phyloP scores from a whole-genome alignment of 352 stramenopile genomes.

The Pythium biforme region DNA sequence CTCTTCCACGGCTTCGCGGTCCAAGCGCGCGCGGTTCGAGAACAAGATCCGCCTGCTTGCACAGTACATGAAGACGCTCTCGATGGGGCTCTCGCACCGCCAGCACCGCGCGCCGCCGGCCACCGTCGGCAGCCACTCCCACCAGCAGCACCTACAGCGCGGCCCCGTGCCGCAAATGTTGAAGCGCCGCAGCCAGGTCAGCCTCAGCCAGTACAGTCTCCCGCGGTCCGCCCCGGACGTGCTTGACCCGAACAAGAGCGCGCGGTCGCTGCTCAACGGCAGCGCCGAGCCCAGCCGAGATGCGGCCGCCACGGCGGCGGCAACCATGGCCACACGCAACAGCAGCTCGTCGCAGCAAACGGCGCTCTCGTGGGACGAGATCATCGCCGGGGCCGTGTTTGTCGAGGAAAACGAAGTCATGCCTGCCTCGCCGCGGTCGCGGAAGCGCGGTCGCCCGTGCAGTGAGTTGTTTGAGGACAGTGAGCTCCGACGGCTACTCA shows the following conservation, averaged over 20 bases:
- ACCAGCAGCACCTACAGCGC: not conserved
- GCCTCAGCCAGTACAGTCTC: constrained; percentile 23
- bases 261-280: constrained; percentile 8
- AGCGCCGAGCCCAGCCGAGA: constrained; percentile 9
- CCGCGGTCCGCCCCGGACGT: constrained; percentile 25
- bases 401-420: constrained; percentile 50
- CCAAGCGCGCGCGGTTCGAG: constrained; percentile 22
- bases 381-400: constrained; percentile 25
- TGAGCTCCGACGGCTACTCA: constrained; percentile 54
- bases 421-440: constrained; percentile 36
- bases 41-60: constrained; percentile 26
- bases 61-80: constrained; percentile 29
- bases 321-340: not conserved
- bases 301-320: not conserved
- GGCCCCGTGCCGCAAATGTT: constrained; percentile 8
- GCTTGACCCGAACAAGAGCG: constrained; percentile 17
- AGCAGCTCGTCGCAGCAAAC: constrained; percentile 23
- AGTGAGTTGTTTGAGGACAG: constrained; percentile 46
- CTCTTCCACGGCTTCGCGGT: not conserved
- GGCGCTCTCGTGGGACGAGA: constrained; percentile 30
- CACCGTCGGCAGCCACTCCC: constrained; percentile 5
- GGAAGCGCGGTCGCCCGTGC: constrained; percentile 44
- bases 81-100: constrained; percentile 14
- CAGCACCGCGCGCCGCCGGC: constrained; percentile 7
- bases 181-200: constrained; percentile 26